Evolutionary conservation across 257 asterid genomes (phyloP).

Genomic region (Forsythia viridissima): DNA sequence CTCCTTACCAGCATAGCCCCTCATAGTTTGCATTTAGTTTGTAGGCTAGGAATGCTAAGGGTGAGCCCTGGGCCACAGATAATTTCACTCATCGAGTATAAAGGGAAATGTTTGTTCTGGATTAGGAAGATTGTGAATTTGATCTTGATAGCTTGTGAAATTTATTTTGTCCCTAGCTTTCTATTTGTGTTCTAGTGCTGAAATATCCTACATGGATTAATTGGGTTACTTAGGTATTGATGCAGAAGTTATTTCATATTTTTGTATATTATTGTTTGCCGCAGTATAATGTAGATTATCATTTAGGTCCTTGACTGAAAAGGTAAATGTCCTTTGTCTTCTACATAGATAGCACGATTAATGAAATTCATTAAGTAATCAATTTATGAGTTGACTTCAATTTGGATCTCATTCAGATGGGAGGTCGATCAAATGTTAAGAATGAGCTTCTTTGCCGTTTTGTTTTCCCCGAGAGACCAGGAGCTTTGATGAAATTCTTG

Average conservation of each 20-base stretch:
- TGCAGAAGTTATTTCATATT: neutral
- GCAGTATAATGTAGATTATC: neutral
- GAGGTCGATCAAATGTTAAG: conserved; percentile 79
- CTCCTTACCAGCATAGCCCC: too few species aligned
- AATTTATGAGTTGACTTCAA: conserved; percentile 15
- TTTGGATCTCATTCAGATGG: conserved; percentile 61
- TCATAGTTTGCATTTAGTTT: neutral
- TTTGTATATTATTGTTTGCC: neutral
- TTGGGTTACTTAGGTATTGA: neutral
- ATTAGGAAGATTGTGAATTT: neutral
- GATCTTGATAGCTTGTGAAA: neutral
- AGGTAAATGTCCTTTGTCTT: neutral
- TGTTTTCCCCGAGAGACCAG: conserved; percentile 89
- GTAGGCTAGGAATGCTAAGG: neutral
- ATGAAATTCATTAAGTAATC: neutral
- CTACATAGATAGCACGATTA: neutral
- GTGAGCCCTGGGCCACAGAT: neutral
- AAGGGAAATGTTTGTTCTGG: neutral
- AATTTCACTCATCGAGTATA: too few species aligned
- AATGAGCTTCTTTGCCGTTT: conserved; percentile 90
- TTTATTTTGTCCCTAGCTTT: neutral
- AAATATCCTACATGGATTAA: neutral
- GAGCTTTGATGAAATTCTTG: conserved; percentile 85
- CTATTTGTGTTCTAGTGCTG: neutral
- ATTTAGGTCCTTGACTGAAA: neutral